Base-by-base conservation (phyloP, 345 rosid genomes). In the Arabis hirsuta region DNA sequence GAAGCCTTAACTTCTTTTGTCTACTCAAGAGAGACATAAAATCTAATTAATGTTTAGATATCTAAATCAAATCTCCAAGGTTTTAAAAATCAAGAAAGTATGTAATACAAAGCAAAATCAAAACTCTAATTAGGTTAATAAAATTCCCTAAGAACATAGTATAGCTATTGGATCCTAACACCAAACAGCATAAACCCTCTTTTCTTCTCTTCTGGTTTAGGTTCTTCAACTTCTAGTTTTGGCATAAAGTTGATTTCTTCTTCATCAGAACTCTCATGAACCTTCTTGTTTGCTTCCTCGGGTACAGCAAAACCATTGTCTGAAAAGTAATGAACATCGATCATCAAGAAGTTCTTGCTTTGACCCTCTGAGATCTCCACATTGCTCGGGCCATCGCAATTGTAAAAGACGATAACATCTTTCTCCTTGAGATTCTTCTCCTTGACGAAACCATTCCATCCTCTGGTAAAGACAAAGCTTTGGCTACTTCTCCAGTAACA, bases 401-500 rank as follows among this genome's bases (percentile, higher is more conserved):
- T 24, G 63, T 68, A 82, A 78, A 94, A 88, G 14, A 67, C 41
- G 2, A 94, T 73, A 12, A 62, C 52, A 75, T 91, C 97, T 0
- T 67, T 83, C 4, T 87, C 82, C 79, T 79, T 82, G 78, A 91
- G 69, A 9, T 73, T 71, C 47, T 88, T 89, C 61, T 85, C 91
- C 81, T 77, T 91, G 13, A 88, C 90, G 38, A 89, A 94, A 55
- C 78, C 69, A 29, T 78, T 91, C 97, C 98, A 91, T 3, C 98
- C 98, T 79, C 85, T 84, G 0, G 95, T 89, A 81, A 94, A 89
- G 38, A 94, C 96, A 43, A 84, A 91, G 74, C 95, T 91, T 70
- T 88, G 95, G 74, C 96, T 94, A 78, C 97, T 91, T 64, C 48
- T 82, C 97, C 97, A 91, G 62, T 91, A 91, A 41, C 98, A 94